Percentiles rank a stretch among this genome's conserved stretches.
Conservation (phyloP, 768 basidiomycete species). For the Russula emetica region DNA sequence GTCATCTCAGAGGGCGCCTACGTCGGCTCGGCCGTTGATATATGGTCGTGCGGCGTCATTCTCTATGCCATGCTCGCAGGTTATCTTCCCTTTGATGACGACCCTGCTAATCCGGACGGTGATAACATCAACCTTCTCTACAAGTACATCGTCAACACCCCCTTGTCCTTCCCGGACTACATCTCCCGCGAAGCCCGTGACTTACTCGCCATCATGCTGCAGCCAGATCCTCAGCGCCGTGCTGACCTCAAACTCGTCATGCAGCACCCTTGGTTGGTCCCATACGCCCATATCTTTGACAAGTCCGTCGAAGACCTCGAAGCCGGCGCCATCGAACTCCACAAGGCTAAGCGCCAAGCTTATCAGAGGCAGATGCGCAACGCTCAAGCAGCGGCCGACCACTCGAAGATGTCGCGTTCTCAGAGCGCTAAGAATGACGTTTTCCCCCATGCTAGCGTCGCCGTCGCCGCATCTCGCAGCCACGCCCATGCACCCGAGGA, state of each 20-base stretch:
- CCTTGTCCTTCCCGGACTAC: constrained; percentile 95
- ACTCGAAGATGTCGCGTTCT: constrained; percentile 40
- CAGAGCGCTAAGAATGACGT: constrained; percentile 56
- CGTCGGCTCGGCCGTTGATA: constrained; percentile 95
- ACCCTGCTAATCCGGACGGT: constrained; percentile 96
- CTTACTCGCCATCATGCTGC: constrained; percentile 87
- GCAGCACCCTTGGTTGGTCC: constrained; percentile 80
- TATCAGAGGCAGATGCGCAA: constrained; percentile 79
- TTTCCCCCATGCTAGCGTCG: constrained; percentile 35
- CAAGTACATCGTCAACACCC: constrained; percentile 97
- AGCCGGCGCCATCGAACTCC: constrained; percentile 72
- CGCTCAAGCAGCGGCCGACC: constrained; percentile 34
- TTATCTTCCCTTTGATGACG: constrained; percentile 98
- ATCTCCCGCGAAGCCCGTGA: constrained; percentile 79
- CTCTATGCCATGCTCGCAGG: constrained; percentile 96
- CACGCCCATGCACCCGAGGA: constrained; percentile 43
- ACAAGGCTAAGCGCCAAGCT: constrained; percentile 74
- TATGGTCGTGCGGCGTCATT: constrained; percentile 96
- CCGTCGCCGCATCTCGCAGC: constrained; percentile 37
- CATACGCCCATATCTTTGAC: constrained; percentile 60
- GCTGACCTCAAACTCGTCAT: constrained; percentile 76
- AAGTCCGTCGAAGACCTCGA: constrained; percentile 77
- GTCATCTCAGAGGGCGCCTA: constrained; percentile 97
- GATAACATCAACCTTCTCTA: constrained; percentile 99
- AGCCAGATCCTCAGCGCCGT: constrained; percentile 81